Evolutionary conservation across 2,329 filamentous ascomycete species (phyloP).

Genomic region (Xylariaceae sp.): DNA sequence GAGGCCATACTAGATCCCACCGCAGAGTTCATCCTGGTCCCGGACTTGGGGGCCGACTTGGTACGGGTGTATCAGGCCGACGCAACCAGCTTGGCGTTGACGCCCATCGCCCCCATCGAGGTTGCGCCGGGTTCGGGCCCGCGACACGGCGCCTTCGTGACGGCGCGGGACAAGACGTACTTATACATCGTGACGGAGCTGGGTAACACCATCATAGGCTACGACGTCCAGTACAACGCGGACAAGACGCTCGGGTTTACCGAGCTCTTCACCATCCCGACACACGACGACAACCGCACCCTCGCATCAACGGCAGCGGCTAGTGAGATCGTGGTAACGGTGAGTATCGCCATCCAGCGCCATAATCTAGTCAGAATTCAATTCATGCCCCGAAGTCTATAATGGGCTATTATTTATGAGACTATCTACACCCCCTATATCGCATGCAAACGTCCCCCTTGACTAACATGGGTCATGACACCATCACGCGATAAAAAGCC

Average conservation of each 20-base stretch:
- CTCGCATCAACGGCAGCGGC: constrained; percentile 43
- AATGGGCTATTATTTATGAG: no score
- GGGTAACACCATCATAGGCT: constrained; percentile 53
- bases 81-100: constrained; percentile 42
- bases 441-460: not conserved
- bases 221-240: constrained; percentile 49
- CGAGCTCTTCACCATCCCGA: constrained; percentile 45
- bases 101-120: constrained; percentile 39
- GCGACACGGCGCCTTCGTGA: constrained; percentile 58
- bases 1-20: constrained; percentile 63
- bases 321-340: constrained; percentile 56
- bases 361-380: not conserved
- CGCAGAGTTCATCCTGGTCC: constrained; percentile 57
- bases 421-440: not conserved
- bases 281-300: constrained; percentile 42
- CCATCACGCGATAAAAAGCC: constrained; percentile 41
- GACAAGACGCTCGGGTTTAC: constrained; percentile 42
- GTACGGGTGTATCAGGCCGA: constrained; percentile 55
- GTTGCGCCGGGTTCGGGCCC: constrained; percentile 56
- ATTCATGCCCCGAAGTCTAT: not conserved
- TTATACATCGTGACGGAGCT: constrained; percentile 62
- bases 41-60: constrained; percentile 63
- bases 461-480: constrained; percentile 2
- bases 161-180: constrained; percentile 43
- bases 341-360: constrained; percentile 41